Conservation (phyloP, 177 flowering plant species). For the Telopea speciosissima region DNA sequence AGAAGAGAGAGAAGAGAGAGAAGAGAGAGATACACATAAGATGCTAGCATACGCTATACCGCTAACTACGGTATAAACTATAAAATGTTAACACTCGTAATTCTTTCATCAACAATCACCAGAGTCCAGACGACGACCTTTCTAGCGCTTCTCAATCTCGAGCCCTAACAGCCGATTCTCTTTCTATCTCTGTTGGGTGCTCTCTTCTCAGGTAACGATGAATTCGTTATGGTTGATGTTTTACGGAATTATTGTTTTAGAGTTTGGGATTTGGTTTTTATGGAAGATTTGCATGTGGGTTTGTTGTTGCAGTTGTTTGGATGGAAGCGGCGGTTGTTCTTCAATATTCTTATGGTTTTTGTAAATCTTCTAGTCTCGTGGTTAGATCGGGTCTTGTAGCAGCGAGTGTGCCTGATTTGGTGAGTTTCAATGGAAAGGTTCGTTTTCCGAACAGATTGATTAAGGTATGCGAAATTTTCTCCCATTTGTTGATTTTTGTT, state of each 20-base stretch:
- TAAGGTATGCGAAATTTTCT: conserved; percentile 18
- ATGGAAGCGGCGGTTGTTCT: conserved; percentile 30
- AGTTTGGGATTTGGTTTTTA: not conserved
- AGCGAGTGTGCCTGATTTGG: conserved; percentile 14
- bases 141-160: not conserved
- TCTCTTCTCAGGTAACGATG: not conserved
- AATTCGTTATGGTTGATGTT: not conserved
- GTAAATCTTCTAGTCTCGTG: conserved; percentile 6
- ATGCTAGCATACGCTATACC: no score
- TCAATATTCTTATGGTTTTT: conserved; percentile 16
- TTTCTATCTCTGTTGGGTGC: not conserved
- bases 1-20: no score
- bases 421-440: conserved; percentile 12
- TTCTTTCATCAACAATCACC: no score
- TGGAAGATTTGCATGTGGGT: not conserved
- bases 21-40: no score
- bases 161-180: not conserved
- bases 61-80: no score
- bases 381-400: conserved; percentile 14
- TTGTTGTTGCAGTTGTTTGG: conserved; percentile 9
- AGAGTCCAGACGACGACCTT: no score
- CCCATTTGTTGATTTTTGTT: not conserved
- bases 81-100: no score
- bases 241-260: not conserved
- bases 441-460: conserved; percentile 11